Base-by-base conservation (phyloP, 208 protist species). In the Acanthamoeba castellanii region DNA sequence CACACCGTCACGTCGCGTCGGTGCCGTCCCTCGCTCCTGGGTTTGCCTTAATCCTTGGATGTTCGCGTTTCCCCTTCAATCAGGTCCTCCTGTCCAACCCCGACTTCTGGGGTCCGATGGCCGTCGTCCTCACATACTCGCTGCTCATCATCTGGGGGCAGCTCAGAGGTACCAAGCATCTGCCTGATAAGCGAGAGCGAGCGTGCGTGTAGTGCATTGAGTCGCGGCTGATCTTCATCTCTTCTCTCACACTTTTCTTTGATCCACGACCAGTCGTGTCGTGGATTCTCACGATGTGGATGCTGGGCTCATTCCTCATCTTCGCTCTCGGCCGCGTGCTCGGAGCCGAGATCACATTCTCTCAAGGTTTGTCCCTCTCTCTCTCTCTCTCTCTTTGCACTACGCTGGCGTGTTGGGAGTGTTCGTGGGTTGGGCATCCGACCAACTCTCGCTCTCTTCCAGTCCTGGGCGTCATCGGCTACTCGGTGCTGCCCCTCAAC, bases 91-190 rank as follows among this genome's bases (percentile, higher is more conserved):
- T 70, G 50, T 55, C 68, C 13, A 84, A 93, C 20, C 82, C 94
- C 8, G 94, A 95, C 72, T 95, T 95, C 57, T 95, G 94, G 94
- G 94, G 94, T 3, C 94, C 94, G 72, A 42, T 95, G 30, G 27
- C 87, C 14, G 85, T 92, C 11, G 88, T 95, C 14, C 37, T 95
- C 70, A 30, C 70, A 3, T 95, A 95, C 76, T 82, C 94, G 27
- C 42, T 95, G 16, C 20, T 95, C n/a, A 74, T 42, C 34, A 32
- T 95, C 11, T 95, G 87, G 59, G 94, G 94, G 1, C 82, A 95
- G 47, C 45, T 95, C 14, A 55, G 25, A 27, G 91, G 61, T 50
- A 22, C 59, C 30, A 72, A 42, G 37, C 37, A 42, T 42, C 37
- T 3, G 37, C 37, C 37, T 42, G 37, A 42, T 42, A 3, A n/a